Conservation (phyloP, 2,329 filamentous ascomycete species). For the Neofusicoccum sp. region DNA sequence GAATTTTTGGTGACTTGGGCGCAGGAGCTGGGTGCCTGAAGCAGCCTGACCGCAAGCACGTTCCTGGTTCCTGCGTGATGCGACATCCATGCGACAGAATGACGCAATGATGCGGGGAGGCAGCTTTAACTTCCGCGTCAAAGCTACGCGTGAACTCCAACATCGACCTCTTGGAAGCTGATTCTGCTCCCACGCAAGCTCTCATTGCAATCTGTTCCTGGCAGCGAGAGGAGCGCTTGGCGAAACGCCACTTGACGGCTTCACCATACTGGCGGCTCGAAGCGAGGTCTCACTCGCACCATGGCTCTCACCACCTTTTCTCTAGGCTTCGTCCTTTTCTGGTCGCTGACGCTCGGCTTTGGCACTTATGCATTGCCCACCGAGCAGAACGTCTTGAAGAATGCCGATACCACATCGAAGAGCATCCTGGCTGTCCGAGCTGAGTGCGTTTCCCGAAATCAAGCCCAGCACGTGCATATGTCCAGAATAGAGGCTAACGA, state of each 20-base stretch:
- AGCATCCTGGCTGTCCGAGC: slow-evolving; percentile 29
- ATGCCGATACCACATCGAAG: slow-evolving; percentile 16
- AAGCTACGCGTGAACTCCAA: background rate
- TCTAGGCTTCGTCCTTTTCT: slow-evolving; percentile 19
- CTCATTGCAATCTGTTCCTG: background rate
- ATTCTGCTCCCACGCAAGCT: background rate
- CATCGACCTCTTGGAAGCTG: background rate
- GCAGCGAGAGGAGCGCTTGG: background rate
- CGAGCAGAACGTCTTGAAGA: slow-evolving; percentile 29
- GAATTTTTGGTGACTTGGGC: too few relatives aligned
- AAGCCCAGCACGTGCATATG: too few relatives aligned
- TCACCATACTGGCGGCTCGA: background rate
- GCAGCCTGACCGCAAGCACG: too few relatives aligned
- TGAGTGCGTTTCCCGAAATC: slow-evolving; percentile 24
- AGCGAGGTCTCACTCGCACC: background rate
- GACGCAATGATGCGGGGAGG: slow-evolving; percentile 12
- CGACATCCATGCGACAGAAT: slow-evolving; percentile 6
- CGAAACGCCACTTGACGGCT: background rate
- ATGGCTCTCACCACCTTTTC: background rate
- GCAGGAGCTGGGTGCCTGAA: too few relatives aligned
- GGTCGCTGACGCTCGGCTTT: slow-evolving; percentile 23
- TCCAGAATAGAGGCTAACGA: background rate
- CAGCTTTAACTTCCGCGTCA: background rate
- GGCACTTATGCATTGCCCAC: slow-evolving; percentile 25
- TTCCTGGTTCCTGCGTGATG: slow-evolving; percentile 1